Conservation (phyloP, 805 yeast species). For the Groenewaldozyma tartarivorans region DNA sequence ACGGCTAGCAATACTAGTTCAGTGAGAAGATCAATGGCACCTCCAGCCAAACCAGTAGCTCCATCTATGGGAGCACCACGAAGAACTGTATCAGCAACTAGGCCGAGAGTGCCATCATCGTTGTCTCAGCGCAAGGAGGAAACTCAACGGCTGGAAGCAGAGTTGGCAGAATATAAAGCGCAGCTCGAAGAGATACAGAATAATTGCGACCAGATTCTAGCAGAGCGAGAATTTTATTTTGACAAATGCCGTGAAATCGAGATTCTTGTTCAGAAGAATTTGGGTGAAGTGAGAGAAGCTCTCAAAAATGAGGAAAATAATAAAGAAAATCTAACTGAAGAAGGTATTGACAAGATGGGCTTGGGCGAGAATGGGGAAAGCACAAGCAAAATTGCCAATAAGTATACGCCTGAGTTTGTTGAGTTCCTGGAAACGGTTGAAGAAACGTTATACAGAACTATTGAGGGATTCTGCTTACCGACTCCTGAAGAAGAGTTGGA, state of each 20-base stretch:
- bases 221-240: constrained; percentile 86
- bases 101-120: too few relatives aligned
- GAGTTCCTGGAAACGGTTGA: constrained; percentile 51
- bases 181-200: constrained; percentile 50
- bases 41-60: too few relatives aligned
- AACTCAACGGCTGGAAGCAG: constrained; percentile 35
- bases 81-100: constrained; percentile 6
- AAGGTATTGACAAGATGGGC: not conserved
- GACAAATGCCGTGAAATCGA: constrained; percentile 85
- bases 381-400: constrained; percentile 13
- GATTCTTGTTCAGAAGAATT: constrained; percentile 57
- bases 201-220: constrained; percentile 52
- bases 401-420: constrained; percentile 9
- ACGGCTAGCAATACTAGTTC: too few relatives aligned
- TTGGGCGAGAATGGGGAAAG: constrained; percentile 4
- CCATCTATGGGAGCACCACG: not conserved
- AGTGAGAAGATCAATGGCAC: too few relatives aligned
- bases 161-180: constrained; percentile 33
- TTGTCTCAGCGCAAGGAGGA: constrained; percentile 4
- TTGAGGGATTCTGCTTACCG: constrained; percentile 74
- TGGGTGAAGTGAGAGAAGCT: constrained; percentile 35
- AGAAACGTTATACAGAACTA: constrained; percentile 67
- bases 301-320: constrained; percentile 6
- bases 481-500: not conserved
- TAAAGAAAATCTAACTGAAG: constrained; percentile 1